phyloP scores from a whole-genome alignment of 345 rosid genomes.

The Xanthoceras sorbifolium region DNA sequence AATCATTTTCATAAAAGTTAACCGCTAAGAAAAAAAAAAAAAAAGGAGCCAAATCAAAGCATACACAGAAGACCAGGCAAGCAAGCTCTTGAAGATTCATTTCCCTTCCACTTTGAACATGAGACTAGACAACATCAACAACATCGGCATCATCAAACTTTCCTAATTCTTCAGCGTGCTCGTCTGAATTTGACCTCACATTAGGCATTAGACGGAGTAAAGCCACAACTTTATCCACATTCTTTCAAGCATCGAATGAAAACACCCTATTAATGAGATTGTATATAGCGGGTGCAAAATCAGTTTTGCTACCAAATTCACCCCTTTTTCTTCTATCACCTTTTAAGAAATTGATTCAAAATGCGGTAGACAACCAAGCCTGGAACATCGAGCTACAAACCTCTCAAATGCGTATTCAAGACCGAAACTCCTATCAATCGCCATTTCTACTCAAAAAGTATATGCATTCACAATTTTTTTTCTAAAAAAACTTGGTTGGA shows the following conservation, averaged over 20 bases:
- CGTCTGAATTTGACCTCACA: slow-evolving; percentile 44
- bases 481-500: no score
- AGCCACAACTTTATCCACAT: slow-evolving; percentile 61
- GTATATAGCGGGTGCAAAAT: slow-evolving; percentile 71
- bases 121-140: slow-evolving; percentile 54
- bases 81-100: slow-evolving; percentile 82
- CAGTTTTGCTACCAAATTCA: slow-evolving; percentile 51
- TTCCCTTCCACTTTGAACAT: slow-evolving; percentile 54
- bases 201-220: slow-evolving; percentile 52
- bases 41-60: slow-evolving; percentile 69
- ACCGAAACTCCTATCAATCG: slow-evolving; percentile 74
- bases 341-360: slow-evolving; percentile 40
- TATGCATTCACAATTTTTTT: no score
- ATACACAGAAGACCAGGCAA: slow-evolving; percentile 82
- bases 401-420: slow-evolving; percentile 50
- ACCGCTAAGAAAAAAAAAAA: slow-evolving; percentile 75
- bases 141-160: slow-evolving; percentile 39
- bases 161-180: slow-evolving; percentile 21
- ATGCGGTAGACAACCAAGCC: slow-evolving; percentile 35
- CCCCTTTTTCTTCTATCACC: slow-evolving; percentile 66
- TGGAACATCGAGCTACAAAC: slow-evolving; percentile 69
- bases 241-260: slow-evolving; percentile 52
- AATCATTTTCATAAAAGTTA: slow-evolving; percentile 6
- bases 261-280: slow-evolving; percentile 64
- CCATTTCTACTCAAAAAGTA: slow-evolving; percentile 35